Base-by-base conservation (phyloP, 1,284 basidiomycete species). In the Cutaneotrichosporon sp. region DNA sequence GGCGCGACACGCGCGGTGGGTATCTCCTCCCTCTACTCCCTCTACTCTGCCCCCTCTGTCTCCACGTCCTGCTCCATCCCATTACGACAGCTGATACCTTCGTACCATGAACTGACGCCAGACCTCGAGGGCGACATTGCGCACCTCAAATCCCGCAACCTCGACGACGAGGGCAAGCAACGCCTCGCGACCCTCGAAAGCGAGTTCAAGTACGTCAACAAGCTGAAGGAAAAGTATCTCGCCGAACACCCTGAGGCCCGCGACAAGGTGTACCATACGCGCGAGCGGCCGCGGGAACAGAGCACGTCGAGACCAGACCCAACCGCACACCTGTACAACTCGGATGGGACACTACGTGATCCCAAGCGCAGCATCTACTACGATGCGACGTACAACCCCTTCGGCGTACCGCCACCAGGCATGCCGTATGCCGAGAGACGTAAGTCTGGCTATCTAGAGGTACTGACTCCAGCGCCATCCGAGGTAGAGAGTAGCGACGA, bases 321-420 rank as follows among this genome's bases (percentile, higher is more conserved):
- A 4, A 69, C 67, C 64, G 65, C 67, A 13, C 69, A 74, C 59
- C 74, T 90, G 31, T 93, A 91, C 81, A 86, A 90, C 72, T 89
- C 90, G 76, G 86, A 89, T 75, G 91, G 91, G 18, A 84, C 91
- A 57, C 88, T 91, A 67, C 83, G 88, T 62, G 90, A 92, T 80
- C 92, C 92, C 14, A 91, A 91, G 73, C 84, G 91, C 70, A 95
- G 91, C 79, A 84, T 94, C 50, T 97, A 97, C 79, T 97, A 93
- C 79, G 91, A 98, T 72, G 86, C 90, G 40, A 85, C 92, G 58
- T 89, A 96, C 86, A 98, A 98, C 76, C 92, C 93, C 8, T 95
- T 86, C 76, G 95, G 95, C 31, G 91, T 93, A n/a, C 88, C 95
- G 22, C 95, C 95, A 22, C 95, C 95, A 10, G 95, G 95, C 9